These are phyloP conservation scores for Mycena epipterygia DNA, from an alignment of 768 basidiomycete species.

Conservation along the genomic window DNA sequence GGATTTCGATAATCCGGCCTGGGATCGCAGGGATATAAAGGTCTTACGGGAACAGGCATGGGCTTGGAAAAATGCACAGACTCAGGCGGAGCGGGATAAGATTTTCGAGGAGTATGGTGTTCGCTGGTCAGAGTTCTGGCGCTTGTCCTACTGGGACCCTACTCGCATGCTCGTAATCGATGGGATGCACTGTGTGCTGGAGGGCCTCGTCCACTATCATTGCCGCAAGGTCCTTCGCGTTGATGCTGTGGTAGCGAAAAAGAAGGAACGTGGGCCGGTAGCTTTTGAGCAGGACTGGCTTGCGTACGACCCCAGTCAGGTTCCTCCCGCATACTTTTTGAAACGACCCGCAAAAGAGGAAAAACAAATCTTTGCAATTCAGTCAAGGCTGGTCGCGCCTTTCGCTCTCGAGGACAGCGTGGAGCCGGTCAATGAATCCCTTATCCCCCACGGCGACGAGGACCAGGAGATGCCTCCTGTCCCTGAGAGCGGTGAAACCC, in stretches of 20 bases:
- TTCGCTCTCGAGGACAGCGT: not conserved
- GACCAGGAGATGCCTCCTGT: constrained; percentile 7
- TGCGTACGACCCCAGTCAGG: not conserved
- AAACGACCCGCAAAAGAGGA: not conserved
- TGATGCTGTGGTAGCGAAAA: constrained; percentile 14
- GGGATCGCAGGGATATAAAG: constrained; percentile 27
- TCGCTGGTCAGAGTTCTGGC: constrained; percentile 45
- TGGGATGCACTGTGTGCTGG: constrained; percentile 52
- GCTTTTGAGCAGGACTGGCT: constrained; percentile 26
- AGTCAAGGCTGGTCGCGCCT: not conserved
- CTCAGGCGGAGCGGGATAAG: constrained; percentile 19
- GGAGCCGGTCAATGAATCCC: not conserved
- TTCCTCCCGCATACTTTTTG: not conserved
- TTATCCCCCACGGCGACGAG: not conserved
- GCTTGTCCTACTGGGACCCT: constrained; percentile 54
- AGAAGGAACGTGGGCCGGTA: constrained; percentile 1
- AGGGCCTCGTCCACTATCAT: constrained; percentile 39
- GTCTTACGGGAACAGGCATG: constrained; percentile 34
- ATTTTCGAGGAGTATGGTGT: constrained; percentile 41
- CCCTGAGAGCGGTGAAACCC: not conserved
- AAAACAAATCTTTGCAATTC: not conserved
- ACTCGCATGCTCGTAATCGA: constrained; percentile 48
- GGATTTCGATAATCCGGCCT: constrained; percentile 32
- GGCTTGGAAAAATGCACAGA: constrained; percentile 38
- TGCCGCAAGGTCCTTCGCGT: constrained; percentile 30